A percentile compares a stretch with the other conserved stretches of the same genome.
These are phyloP conservation scores for Cadophora sp. DNA, from an alignment of 2,329 filamentous ascomycete species.

Conservation along the genomic window DNA sequence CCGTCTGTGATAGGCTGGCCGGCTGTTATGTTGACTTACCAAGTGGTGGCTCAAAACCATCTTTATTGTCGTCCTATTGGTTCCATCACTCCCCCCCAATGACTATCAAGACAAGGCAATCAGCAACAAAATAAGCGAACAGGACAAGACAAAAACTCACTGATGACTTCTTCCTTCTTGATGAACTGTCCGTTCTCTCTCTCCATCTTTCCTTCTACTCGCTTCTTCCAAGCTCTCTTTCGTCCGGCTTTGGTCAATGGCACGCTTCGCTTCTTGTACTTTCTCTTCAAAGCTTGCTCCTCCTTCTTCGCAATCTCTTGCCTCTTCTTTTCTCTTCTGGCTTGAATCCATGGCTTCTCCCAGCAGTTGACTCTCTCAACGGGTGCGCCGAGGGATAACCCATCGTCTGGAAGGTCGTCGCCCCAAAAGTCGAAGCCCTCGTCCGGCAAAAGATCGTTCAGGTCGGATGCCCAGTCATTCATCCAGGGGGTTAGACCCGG, in stretches of 20 bases:
- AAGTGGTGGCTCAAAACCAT: neutral
- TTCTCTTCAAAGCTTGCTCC: slow-evolving; percentile 15
- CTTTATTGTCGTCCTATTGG: neutral
- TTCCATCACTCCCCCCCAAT: neutral
- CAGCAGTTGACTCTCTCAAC: slow-evolving; percentile 23
- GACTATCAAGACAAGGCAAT: neutral
- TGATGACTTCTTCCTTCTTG: slow-evolving; percentile 14
- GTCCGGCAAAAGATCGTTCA: slow-evolving; percentile 17
- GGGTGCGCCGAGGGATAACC: slow-evolving; percentile 22
- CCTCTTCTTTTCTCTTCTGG: neutral
- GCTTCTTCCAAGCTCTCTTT: slow-evolving; percentile 21
- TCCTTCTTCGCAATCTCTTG: slow-evolving; percentile 9
- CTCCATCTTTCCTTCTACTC: neutral
- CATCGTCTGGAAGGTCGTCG: slow-evolving; percentile 20
- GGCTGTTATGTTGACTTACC: neutral
- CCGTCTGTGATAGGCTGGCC: too few relatives aligned
- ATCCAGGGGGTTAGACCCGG: slow-evolving; percentile 18
- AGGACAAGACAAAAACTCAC: neutral
- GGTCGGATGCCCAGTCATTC: slow-evolving; percentile 11
- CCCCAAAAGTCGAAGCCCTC: slow-evolving; percentile 11
- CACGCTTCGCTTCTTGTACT: slow-evolving; percentile 7
- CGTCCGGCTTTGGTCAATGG: slow-evolving; percentile 19
- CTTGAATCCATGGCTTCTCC: slow-evolving; percentile 19
- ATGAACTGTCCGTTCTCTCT: slow-evolving; percentile 22
- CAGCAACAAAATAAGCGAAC: neutral